phyloP scores from a whole-genome alignment of 2,329 filamentous ascomycete genomes.

The Trichoderma afroharzianum region DNA sequence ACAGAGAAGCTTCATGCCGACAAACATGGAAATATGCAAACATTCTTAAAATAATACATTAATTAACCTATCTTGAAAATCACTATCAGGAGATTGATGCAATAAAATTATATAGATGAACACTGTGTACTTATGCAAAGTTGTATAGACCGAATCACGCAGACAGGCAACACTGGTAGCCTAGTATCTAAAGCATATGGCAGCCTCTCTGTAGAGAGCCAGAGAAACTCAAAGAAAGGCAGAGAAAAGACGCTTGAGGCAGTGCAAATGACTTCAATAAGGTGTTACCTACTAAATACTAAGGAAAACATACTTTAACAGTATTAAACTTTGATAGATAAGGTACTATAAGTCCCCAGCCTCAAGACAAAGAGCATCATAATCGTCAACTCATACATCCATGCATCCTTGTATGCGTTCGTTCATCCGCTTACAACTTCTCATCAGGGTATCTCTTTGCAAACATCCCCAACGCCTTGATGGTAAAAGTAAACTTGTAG shows the following conservation, averaged over 20 bases:
- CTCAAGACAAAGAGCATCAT: not conserved
- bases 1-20: not conserved
- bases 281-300: not conserved
- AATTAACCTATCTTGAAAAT: not conserved
- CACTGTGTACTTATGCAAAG: too few relatives aligned
- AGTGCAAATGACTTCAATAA: not conserved
- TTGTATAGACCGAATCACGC: not conserved
- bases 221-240: not conserved
- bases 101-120: not conserved
- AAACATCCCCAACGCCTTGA: conserved; percentile 92
- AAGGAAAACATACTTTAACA: not conserved
- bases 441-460: conserved; percentile 67
- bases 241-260: not conserved
- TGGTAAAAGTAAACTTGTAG: conserved; percentile 95
- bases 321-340: not conserved
- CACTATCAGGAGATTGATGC: accelerated
- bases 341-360: not conserved
- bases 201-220: not conserved
- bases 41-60: too few relatives aligned
- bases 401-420: not conserved
- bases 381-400: not conserved
- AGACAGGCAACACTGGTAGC: not conserved
- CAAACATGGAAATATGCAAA: not conserved
- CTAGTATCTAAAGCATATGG: not conserved
- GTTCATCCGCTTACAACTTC: conserved; percentile 36